Evolutionary conservation across 163 green algal species (phyloP).

Genomic region (Coccomyxa subellipsoidea): DNA sequence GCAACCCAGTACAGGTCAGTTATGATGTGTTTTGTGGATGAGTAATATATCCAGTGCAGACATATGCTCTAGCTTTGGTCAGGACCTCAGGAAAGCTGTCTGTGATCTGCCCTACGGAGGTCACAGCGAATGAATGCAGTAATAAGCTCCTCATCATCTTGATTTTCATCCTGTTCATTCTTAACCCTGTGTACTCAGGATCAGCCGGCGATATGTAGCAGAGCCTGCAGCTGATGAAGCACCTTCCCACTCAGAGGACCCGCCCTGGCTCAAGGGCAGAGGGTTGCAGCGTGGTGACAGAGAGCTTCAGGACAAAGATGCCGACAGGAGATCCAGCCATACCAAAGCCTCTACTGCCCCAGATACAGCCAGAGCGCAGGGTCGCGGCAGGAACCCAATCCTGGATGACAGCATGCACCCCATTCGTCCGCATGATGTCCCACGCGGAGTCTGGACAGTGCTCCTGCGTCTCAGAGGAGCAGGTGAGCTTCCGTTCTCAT

Average conservation of each 20-base stretch:
- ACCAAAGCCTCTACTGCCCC: not conserved
- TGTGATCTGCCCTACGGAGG: not conserved
- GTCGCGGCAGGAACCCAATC: not conserved
- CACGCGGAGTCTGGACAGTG: constrained; percentile 31
- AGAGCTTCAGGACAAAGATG: not conserved
- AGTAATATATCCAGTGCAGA: no score
- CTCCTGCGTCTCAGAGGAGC: constrained; percentile 28
- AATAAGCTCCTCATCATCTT: no score
- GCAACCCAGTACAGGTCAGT: not conserved
- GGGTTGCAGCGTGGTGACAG: no score
- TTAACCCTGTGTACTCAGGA: not conserved
- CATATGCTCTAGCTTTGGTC: no score
- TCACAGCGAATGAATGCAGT: no score
- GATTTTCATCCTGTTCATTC: no score
- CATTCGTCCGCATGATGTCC: constrained; percentile 24
- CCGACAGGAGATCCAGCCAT: not conserved
- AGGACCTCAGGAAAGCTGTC: not conserved
- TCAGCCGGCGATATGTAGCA: not conserved
- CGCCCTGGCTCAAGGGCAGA: not conserved
- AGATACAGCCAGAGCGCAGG: not conserved
- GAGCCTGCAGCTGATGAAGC: not conserved
- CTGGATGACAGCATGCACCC: constrained; percentile 34
- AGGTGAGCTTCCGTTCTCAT: constrained; percentile 5
- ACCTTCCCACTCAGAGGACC: not conserved
- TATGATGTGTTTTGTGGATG: no score